Percentiles rank a stretch among this genome's conserved stretches.
phyloP scores from a whole-genome alignment of 805 yeast genomes.

The Debaryomyces hansenii region DNA sequence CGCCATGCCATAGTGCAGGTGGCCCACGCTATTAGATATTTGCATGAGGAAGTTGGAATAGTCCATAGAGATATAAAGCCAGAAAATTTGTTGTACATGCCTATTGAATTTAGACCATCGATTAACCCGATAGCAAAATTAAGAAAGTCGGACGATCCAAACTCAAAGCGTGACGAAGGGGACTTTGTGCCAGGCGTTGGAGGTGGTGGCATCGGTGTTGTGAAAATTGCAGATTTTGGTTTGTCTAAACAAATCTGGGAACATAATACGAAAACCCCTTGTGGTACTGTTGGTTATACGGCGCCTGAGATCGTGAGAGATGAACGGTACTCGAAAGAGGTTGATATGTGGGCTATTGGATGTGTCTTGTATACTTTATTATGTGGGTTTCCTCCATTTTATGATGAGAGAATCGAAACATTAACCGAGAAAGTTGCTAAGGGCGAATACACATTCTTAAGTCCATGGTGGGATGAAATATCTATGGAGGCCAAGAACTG shows the following conservation, averaged over 20 bases:
- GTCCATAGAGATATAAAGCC: constrained; percentile 86
- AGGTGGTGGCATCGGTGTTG: constrained; percentile 87
- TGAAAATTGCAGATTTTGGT: constrained; percentile 95
- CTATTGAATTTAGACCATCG: constrained; percentile 53
- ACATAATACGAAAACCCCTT: constrained; percentile 90
- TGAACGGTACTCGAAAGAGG: constrained; percentile 88
- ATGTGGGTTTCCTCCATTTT: constrained; percentile 98
- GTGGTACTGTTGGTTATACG: constrained; percentile 98
- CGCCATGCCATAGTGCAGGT: constrained; percentile 66
- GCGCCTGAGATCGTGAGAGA: constrained; percentile 98
- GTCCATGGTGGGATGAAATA: constrained; percentile 92
- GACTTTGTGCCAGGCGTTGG: constrained; percentile 77
- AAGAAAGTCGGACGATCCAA: constrained; percentile 68
- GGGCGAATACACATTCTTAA: constrained; percentile 72
- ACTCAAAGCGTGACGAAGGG: constrained; percentile 83
- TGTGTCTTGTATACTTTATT: constrained; percentile 90
- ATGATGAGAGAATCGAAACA: constrained; percentile 74
- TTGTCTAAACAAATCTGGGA: constrained; percentile 88
- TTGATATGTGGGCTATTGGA: constrained; percentile 99
- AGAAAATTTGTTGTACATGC: constrained; percentile 68
- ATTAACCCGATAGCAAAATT: constrained; percentile 33
- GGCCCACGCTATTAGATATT: constrained; percentile 61
- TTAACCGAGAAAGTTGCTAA: constrained; percentile 77
- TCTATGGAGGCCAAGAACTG: constrained; percentile 66
- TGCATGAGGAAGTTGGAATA: constrained; percentile 72